A percentile compares a stretch with the other conserved stretches of the same genome.
Conservation (phyloP, 202 grass and related monocot species). For the Digitaria exilis region DNA sequence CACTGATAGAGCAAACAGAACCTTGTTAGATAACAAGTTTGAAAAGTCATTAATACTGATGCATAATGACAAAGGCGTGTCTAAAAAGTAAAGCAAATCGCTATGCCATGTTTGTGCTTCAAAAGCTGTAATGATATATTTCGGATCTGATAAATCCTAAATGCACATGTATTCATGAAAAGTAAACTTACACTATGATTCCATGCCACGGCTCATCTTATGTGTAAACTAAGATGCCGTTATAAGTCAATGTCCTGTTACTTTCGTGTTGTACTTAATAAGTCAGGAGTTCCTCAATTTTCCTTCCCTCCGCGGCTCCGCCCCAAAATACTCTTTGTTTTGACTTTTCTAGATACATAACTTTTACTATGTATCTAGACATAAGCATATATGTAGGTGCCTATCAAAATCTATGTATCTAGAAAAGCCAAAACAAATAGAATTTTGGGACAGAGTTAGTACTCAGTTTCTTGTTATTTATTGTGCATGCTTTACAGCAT, state of each 20-base stretch:
- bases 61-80: neutral
- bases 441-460: too few relatives aligned
- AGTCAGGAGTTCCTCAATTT: neutral
- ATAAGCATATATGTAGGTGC: too few relatives aligned
- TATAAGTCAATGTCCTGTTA: neutral
- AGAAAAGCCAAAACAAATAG: too few relatives aligned
- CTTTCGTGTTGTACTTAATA: neutral
- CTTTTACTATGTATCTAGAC: too few relatives aligned
- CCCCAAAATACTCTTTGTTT: too few relatives aligned
- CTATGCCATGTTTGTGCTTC: neutral
- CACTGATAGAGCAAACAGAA: conserved; percentile 54
- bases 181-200: neutral
- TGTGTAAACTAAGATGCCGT: conserved; percentile 22
- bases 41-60: neutral
- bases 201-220: neutral
- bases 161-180: neutral
- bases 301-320: too few relatives aligned
- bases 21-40: conserved; percentile 32
- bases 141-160: neutral
- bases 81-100: neutral
- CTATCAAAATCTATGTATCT: too few relatives aligned
- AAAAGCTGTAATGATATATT: conserved; percentile 1
- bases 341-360: too few relatives aligned
- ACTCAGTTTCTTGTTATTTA: too few relatives aligned
- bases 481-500: too few relatives aligned